Evolutionary conservation across 179 eudicot species (phyloP), one percentile per base, ranked within the genome.

Genomic region (Beta macrorhiza): DNA sequence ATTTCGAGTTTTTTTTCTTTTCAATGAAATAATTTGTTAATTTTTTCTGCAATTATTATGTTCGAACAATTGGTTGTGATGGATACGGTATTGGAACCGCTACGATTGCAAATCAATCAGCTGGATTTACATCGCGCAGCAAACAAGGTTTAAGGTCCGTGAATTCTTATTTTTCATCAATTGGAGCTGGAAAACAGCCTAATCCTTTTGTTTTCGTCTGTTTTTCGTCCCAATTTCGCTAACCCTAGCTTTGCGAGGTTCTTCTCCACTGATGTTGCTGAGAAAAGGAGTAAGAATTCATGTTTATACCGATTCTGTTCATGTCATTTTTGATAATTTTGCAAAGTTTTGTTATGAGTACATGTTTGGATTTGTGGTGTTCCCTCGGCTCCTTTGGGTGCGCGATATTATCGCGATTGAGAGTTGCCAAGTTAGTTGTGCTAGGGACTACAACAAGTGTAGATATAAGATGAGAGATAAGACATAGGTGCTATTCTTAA

Each of bases 201-300:
- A 22, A 16, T 74, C 64, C 64, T 56, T 56, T 74, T 64, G 47
- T 55, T 74, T 16, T 74, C 51, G 15, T 49, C 64, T 29, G 47
- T 32, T 74, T 74, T 11, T 15, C 29, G 44, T 22, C 15, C 77
- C 49, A 32, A 56, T 74, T 74, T 74, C 14, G 64, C 22, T 12
- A 56, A 74, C 49, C 63, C 20, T 55, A 74, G 49, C 77, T 32
- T 74, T 56, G 47, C 77, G 10, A 55, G 64, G 17, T 74, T 14
- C 77, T 55, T 74, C 6, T 74, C 77, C 20, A 74, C 64, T 56
- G 51, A 32, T 74, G 14, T 19, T 11, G 0, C 76, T 7, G 32
- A 15, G 6, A 55, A 74, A 29, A 15, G 29, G 16, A 37, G 77
- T 74, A 56, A 73, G 59, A 73, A 53, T 73, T 73, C 16, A 49